A percentile compares a stretch with the other conserved stretches of the same genome.
Evolutionary conservation across 2,329 filamentous ascomycete genomes (phyloP).

Genomic region (Cordyceps farinosa): DNA sequence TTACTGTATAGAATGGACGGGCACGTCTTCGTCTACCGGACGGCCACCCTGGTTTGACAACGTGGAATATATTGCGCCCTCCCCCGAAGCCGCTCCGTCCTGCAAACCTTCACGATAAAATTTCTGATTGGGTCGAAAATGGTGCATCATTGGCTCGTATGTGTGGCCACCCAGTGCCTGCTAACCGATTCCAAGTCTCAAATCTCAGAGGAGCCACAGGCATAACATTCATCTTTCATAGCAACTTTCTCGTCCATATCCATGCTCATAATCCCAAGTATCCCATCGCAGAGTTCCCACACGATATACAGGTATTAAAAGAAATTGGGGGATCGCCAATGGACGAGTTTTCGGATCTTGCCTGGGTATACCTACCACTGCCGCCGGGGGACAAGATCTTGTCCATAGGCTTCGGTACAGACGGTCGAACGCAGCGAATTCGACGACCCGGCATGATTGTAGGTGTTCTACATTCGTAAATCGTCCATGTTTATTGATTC

Average conservation of each 20-base stretch:
- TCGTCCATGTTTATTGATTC: not conserved
- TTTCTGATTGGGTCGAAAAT: not conserved
- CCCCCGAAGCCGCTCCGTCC: not conserved
- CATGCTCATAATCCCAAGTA: not conserved
- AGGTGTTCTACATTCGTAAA: not conserved
- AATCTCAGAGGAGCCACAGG: not conserved
- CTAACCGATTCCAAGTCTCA: not conserved
- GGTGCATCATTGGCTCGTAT: not conserved
- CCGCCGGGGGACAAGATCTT: conserved; percentile 5
- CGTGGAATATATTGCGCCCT: not conserved
- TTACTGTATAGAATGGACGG: not conserved
- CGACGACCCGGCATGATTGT: not conserved
- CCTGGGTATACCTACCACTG: not conserved
- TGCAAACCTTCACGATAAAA: not conserved
- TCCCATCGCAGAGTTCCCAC: not conserved
- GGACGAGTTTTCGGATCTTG: not conserved
- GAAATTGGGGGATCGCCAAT: not conserved
- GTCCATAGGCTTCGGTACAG: not conserved
- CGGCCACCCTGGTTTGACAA: not conserved
- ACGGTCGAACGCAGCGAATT: not conserved
- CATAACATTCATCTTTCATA: conserved; percentile 5
- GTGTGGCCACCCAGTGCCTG: not conserved
- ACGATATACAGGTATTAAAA: not conserved
- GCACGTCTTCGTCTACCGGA: not conserved
- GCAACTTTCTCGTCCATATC: not conserved